Base-by-base conservation (phyloP, 1,284 basidiomycete genomes). In the Sparassis latifolia region DNA sequence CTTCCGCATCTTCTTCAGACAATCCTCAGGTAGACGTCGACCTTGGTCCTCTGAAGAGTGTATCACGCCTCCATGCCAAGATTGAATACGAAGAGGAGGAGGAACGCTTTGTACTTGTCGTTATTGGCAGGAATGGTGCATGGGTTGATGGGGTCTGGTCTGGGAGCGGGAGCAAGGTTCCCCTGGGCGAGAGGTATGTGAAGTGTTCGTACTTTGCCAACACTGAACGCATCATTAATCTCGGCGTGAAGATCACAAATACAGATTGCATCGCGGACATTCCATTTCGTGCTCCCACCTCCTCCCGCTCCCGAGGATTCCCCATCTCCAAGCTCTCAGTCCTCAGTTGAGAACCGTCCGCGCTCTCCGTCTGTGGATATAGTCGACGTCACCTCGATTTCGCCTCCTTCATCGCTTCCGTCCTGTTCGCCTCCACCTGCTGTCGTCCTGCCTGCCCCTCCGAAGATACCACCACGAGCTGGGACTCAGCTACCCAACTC, bases 61-160 rank as follows among this genome's bases (percentile, higher is more conserved):
- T 99, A 49, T 98, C 95, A 9, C 80, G 97, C 29, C 77, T 97
- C 10, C 97, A 99, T 66, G 97, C 97, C 47, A 88, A 86, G 73
- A 95, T 99, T 62, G 92, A 92, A 67, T 97, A 89, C 65, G 89
- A 92, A 72, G 82, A 86, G 58, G 82, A 88, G 28, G 84, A 90
- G 54, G 91, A 92, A 65, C 82, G 83, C 61, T 99, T 95, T 71
- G 86, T 93, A 32, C 79, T 99, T 44, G 83, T 87, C 55, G 95
- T 99, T 38, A 78, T 92, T 35, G 97, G 97, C 9, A 77, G 96
- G 52, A 99, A 99, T 62, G 97, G 97, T 9, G 94, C 94, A 6
- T 98, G 95, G 85, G 93, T 99, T 2, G 96, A 99, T 60, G 94
- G 95, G 44, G 83, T 93, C 10, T 99, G 94, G 89, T 89, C 86